Evolutionary conservation across 2,329 filamentous ascomycete genomes (phyloP).

Genomic region (Pleomassaria siparia): DNA sequence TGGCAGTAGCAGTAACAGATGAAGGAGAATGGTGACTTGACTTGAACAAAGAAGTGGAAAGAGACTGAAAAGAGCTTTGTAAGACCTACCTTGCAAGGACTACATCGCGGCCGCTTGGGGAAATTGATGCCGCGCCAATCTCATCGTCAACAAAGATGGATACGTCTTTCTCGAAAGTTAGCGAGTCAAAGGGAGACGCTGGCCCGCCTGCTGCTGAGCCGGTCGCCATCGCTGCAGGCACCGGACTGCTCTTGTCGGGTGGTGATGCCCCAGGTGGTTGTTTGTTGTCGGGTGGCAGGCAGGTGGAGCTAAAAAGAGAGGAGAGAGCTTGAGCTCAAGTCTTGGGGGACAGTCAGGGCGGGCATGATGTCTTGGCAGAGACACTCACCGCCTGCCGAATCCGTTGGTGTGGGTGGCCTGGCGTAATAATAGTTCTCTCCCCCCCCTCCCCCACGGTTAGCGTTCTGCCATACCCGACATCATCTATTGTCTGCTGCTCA

Average conservation of each 20-base stretch:
- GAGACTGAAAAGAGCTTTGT: neutral
- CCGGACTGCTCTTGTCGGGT: neutral
- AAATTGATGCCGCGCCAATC: constrained; percentile 90
- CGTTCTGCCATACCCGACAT: constrained; percentile 1
- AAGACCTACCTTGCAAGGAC: constrained; percentile 71
- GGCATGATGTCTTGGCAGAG: neutral
- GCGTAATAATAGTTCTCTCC: no score
- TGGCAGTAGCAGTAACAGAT: neutral
- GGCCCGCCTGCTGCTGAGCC: constrained; percentile 16
- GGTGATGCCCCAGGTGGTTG: neutral
- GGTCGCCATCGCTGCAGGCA: neutral
- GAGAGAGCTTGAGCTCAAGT: neutral
- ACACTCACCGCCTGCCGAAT: constrained; percentile 1
- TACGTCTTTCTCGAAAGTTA: constrained; percentile 82
- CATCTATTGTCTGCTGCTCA: neutral
- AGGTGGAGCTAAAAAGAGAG: neutral
- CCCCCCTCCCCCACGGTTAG: neutral
- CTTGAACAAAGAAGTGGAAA: no score
- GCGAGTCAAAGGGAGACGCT: constrained; percentile 72
- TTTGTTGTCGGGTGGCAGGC: neutral
- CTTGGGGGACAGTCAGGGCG: neutral
- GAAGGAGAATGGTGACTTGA: no score
- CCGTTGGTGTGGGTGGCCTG: neutral
- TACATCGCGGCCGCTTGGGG: constrained; percentile 85
- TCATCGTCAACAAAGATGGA: constrained; percentile 76